Conservation (phyloP, 805 yeast species). For the Nakazawaea molendinolei region DNA sequence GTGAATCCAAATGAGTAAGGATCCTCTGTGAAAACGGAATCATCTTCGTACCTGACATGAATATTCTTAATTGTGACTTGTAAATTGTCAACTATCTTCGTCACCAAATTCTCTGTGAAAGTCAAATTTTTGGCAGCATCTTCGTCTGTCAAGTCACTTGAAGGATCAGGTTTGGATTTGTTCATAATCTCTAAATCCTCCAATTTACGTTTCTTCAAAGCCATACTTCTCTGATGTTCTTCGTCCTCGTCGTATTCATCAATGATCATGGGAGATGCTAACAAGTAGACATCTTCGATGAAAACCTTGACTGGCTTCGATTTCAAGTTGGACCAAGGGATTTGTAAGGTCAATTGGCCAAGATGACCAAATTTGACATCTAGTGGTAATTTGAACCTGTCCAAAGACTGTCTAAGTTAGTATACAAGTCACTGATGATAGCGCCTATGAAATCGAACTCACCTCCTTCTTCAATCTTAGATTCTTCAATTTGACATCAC, state of each 20-base stretch:
- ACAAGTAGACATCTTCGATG: conserved; percentile 78
- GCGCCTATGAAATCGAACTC: conserved; percentile 9
- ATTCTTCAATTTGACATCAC: conserved; percentile 83
- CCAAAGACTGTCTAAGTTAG: conserved; percentile 48
- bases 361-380: conserved; percentile 85
- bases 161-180: conserved; percentile 27
- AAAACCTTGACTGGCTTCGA: conserved; percentile 85
- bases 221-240: conserved; percentile 51
- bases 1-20: conserved; percentile 85
- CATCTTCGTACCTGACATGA: conserved; percentile 88
- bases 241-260: conserved; percentile 50
- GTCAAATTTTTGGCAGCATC: conserved; percentile 57
- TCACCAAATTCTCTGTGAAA: conserved; percentile 78
- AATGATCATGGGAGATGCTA: conserved; percentile 69
- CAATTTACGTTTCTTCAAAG: conserved; percentile 60
- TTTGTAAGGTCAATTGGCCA: conserved; percentile 83
- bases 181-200: conserved; percentile 61
- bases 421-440: background rate
- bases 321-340: conserved; percentile 95
- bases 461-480: conserved; percentile 73
- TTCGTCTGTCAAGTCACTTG: conserved; percentile 25
- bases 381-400: conserved; percentile 76
- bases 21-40: conserved; percentile 54
- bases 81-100: conserved; percentile 87
- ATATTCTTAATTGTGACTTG: conserved; percentile 89